A percentile compares a stretch with the other conserved stretches of the same genome.
Evolutionary conservation across 2,329 filamentous ascomycete genomes (phyloP).

Genomic region (Stenocarpella maydis): DNA sequence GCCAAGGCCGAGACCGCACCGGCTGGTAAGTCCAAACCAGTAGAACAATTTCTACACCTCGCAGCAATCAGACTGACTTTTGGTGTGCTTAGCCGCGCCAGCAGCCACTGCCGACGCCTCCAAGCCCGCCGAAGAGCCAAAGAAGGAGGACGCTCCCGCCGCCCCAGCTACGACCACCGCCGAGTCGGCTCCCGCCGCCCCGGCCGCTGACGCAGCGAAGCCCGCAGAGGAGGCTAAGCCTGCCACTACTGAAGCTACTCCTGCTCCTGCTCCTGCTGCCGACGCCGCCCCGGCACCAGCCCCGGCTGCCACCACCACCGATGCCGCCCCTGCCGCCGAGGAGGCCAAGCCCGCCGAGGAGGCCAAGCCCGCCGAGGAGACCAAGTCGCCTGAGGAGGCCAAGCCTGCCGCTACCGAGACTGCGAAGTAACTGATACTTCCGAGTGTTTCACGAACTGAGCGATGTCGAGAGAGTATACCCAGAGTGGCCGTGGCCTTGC

Average conservation of each 20-base stretch:
- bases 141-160: constrained; percentile 39
- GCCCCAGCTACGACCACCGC: constrained; percentile 25
- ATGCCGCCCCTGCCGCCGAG: constrained; percentile 31
- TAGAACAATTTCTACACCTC: neutral
- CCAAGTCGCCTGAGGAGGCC: constrained; percentile 18
- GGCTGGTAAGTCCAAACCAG: constrained; percentile 41
- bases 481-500: neutral
- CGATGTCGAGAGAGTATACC: neutral
- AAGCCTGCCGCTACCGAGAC: constrained; percentile 15
- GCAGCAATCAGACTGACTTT: neutral
- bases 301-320: neutral
- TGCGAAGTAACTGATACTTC: constrained; percentile 12
- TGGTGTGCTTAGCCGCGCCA: constrained; percentile 33
- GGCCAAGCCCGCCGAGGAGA: constrained; percentile 15
- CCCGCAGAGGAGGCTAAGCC: constrained; percentile 40
- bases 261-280: constrained; percentile 10
- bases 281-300: neutral
- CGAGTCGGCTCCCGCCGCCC: constrained; percentile 38
- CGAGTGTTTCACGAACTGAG: neutral
- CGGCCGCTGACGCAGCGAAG: constrained; percentile 37
- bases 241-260: constrained; percentile 34
- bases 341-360: constrained; percentile 15
- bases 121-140: constrained; percentile 39
- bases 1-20: constrained; percentile 48
- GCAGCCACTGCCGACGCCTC: constrained; percentile 35